Base-by-base conservation (phyloP, 371 early-diverging fungal genomes). In the Mortierella sp. region DNA sequence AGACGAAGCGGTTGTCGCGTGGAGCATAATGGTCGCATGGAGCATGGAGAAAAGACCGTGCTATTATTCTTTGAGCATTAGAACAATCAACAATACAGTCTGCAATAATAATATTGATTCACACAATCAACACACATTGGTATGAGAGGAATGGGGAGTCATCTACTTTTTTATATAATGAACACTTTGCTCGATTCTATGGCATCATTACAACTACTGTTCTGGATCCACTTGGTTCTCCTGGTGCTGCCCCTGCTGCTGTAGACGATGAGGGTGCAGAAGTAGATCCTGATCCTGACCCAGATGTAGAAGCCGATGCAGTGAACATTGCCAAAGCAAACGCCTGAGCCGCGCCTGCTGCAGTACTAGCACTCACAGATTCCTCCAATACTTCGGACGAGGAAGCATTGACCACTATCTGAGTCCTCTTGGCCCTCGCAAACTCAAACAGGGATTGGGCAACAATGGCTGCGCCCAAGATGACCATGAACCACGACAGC, bases 381-480 rank as follows among this genome's bases (percentile, higher is more conserved):
- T 70, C 77, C 29, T 77, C 82, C 63, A 43, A 38, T 35, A 54
- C 68, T 27, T 70, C 63, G 44, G 78, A 51, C 1, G 74, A 44
- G 4, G 82, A 38, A 10, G 77, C 83, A 32, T 71, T 46, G 41
- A 91, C 89, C 75, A 91, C 90, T 27, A 85, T 84, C 74, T 92
- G 91, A 89, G 91, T 88, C 75, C 90, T 87, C 65, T 88, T 88
- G 65, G 91, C 91, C 74, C 88, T 80, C 41, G 88, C 80, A 56
- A 90, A 94, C 43, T 91, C 90, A 54, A 89, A 84, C 24, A 91
- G 75, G n/a, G 92, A 87, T 29, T 92, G 90, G 38, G 92, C 86
- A 8, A 94, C 86, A 60, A 94, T 89, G 55, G 91, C 88, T 88
- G 90, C 91, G n/a, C 94, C 94, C 24, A 94, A 63, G 21, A 92